phyloP scores from a whole-genome alignment of 2,329 filamentous ascomycete genomes.

The Stylonectria norvegica region DNA sequence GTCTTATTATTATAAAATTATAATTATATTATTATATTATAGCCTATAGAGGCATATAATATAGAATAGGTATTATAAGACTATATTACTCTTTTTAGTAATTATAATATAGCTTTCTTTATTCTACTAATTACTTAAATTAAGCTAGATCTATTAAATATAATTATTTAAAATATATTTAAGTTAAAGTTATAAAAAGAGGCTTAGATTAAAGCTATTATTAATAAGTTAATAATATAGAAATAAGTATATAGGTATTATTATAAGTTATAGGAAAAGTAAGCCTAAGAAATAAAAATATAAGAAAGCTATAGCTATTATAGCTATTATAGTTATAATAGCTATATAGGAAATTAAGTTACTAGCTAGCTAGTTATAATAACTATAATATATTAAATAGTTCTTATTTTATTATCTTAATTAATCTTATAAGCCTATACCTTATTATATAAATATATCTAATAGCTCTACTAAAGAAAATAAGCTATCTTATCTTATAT shows the following conservation, averaged over 20 bases:
- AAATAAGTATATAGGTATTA: too few relatives aligned
- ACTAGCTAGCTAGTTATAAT: background rate
- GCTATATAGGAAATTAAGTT: slow-evolving; percentile 1
- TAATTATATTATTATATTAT: background rate
- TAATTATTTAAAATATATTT: slow-evolving; percentile 4
- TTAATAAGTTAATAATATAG: background rate
- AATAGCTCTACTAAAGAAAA: too few relatives aligned
- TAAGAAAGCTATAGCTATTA: too few relatives aligned
- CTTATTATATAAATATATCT: background rate
- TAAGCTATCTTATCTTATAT: too few relatives aligned
- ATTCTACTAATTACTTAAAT: slow-evolving; percentile 2
- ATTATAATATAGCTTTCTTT: background rate
- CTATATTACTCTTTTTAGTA: background rate
- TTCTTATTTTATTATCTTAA: too few relatives aligned
- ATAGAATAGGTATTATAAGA: background rate
- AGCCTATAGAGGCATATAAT: background rate
- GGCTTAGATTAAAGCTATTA: background rate
- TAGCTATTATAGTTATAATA: background rate
- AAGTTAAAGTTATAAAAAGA: background rate
- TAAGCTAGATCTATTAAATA: slow-evolving; percentile 2
- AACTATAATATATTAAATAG: background rate
- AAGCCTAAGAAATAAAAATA: too few relatives aligned
- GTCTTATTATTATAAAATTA: background rate
- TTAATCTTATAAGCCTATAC: background rate
- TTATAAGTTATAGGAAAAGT: too few relatives aligned